Percentiles rank a stretch among this genome's conserved stretches.
Conservation (phyloP, 106 monocot genomes). For the Cymbidium sinense region DNA sequence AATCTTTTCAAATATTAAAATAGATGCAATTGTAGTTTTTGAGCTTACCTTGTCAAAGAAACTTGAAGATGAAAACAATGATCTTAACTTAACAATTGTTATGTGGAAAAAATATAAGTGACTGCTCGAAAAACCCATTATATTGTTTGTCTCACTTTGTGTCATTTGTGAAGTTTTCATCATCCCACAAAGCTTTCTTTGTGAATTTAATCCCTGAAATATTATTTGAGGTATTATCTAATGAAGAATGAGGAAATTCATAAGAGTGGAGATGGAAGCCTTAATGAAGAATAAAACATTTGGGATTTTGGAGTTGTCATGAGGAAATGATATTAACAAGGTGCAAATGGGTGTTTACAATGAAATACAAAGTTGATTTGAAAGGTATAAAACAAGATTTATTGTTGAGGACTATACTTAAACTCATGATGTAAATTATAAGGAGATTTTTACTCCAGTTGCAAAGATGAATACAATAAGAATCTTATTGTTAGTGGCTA, state of each 20-base stretch:
- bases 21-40: not conserved
- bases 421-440: not conserved
- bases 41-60: not conserved
- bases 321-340: not conserved
- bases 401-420: not conserved
- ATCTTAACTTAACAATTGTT: not conserved
- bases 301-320: no score
- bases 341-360: not conserved
- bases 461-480: slow-evolving; percentile 3
- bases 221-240: not conserved
- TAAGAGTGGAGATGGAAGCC: slow-evolving; percentile 1
- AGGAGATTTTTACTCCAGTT: not conserved
- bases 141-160: not conserved
- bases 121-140: not conserved
- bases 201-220: not conserved
- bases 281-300: not conserved
- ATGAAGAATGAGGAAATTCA: not conserved
- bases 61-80: not conserved
- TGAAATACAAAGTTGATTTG: not conserved
- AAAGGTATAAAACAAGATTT: not conserved
- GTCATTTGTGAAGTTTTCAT: not conserved
- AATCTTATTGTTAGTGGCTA: not conserved
- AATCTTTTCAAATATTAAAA: no score
- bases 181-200: not conserved
- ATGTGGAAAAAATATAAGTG: not conserved